A percentile compares a stretch with the other conserved stretches of the same genome.
Evolutionary conservation across 768 basidiomycete species (phyloP).

Genomic region (Kwoniella bestiolae): DNA sequence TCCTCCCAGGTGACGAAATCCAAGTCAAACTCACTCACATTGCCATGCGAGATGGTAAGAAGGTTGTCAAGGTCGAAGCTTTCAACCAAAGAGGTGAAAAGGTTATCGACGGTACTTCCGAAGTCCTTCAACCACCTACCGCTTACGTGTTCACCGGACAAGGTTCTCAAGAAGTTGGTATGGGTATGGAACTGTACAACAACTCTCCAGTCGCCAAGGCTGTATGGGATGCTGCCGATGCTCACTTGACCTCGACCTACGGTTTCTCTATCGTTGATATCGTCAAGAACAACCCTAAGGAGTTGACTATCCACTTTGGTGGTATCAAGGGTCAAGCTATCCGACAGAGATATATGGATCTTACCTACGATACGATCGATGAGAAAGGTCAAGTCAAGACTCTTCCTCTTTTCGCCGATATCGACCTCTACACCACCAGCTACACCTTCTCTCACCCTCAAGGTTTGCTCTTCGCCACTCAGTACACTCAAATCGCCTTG

Average conservation of each 20-base stretch:
- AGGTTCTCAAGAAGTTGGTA: slow-evolving; percentile 95
- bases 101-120: slow-evolving; percentile 87
- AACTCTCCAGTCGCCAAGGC: slow-evolving; percentile 89
- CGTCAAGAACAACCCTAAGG: slow-evolving; percentile 97
- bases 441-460: slow-evolving; percentile 98
- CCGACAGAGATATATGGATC: slow-evolving; percentile 98
- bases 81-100: slow-evolving; percentile 83
- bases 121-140: slow-evolving; percentile 86
- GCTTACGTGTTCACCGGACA: slow-evolving; percentile 99
- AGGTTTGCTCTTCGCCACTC: slow-evolving; percentile 94
- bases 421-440: slow-evolving; percentile 88
- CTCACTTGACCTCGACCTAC: slow-evolving; percentile 89
- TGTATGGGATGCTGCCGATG: slow-evolving; percentile 96
- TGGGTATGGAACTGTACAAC: slow-evolving; percentile 99
- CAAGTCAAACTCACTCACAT: slow-evolving; percentile 84
- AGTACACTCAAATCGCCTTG: slow-evolving; percentile 97
- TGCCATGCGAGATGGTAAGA: slow-evolving; percentile 90
- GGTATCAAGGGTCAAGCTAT: slow-evolving; percentile 99
- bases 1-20: slow-evolving; percentile 85
- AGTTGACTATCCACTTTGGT: slow-evolving; percentile 98
- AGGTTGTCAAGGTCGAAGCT: slow-evolving; percentile 87
- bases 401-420: slow-evolving; percentile 92
- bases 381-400: slow-evolving; percentile 95
- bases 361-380: slow-evolving; percentile 97
- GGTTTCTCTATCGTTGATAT: slow-evolving; percentile 99